These are phyloP conservation scores for Ophiocordyceps camponoti-leonardi DNA, from an alignment of 2,329 filamentous ascomycete species.

Conservation along the genomic window DNA sequence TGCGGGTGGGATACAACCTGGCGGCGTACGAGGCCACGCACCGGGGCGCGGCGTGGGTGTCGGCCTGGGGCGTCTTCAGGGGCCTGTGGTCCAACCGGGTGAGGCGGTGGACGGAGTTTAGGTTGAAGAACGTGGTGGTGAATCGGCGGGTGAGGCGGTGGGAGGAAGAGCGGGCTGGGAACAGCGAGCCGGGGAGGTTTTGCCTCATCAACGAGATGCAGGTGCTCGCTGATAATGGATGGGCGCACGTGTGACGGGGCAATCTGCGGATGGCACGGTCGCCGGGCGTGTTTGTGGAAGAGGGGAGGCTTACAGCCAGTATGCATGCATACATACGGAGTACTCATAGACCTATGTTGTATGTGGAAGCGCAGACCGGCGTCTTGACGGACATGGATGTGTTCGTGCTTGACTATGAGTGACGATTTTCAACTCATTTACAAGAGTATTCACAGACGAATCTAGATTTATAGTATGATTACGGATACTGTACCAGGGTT, in stretches of 20 bases:
- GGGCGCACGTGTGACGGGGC: slow-evolving; percentile 34
- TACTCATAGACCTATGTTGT: too few species aligned
- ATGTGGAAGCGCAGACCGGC: too few species aligned
- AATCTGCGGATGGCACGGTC: too few species aligned
- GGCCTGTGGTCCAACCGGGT: slow-evolving; percentile 44
- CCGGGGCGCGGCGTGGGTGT: slow-evolving; percentile 23
- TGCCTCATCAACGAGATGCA: slow-evolving; percentile 47
- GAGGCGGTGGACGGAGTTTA: slow-evolving; percentile 21
- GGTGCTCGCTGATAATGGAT: slow-evolving; percentile 37
- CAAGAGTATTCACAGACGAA: too few species aligned
- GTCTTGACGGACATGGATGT: too few species aligned
- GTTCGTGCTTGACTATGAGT: too few species aligned
- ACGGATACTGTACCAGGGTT: too few species aligned
- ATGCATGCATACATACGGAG: too few species aligned
- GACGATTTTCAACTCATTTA: too few species aligned
- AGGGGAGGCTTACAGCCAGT: too few species aligned
- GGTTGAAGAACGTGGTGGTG: slow-evolving; percentile 16
- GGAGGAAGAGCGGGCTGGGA: slow-evolving; percentile 16
- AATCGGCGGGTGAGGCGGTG: slow-evolving; percentile 20
- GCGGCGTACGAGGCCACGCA: slow-evolving; percentile 33
- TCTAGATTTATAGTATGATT: too few species aligned
- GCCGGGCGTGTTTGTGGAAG: too few species aligned
- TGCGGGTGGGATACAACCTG: slow-evolving; percentile 47
- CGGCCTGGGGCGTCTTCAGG: slow-evolving; percentile 25
- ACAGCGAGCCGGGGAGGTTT: slow-evolving; percentile 26